Evolutionary conservation across 2,329 filamentous ascomycete genomes (phyloP).

Genomic region (Aspergillus sp.): DNA sequence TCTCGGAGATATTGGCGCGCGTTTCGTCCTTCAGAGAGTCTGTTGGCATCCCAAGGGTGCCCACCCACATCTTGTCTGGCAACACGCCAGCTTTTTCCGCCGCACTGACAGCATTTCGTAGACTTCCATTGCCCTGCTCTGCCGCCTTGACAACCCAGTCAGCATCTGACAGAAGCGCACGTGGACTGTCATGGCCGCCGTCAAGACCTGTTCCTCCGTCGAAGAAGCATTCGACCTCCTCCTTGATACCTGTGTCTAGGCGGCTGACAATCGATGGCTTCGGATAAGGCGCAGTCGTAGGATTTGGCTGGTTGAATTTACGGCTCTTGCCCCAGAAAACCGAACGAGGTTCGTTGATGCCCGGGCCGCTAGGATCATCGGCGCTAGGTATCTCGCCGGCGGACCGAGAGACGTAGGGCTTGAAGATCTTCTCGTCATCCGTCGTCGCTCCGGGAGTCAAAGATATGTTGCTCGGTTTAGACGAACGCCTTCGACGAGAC

Average conservation of each 20-base stretch:
- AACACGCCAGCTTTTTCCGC: conserved; percentile 60
- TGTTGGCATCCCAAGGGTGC: conserved; percentile 86
- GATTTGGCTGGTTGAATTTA: conserved; percentile 68
- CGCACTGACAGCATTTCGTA: conserved; percentile 80
- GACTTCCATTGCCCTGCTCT: conserved; percentile 82
- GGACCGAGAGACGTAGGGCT: conserved; percentile 20
- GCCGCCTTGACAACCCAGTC: conserved; percentile 75
- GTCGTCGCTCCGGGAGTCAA: conserved; percentile 33
- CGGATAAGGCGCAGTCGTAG: conserved; percentile 64
- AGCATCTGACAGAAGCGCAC: conserved; percentile 56
- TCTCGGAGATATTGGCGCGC: conserved; percentile 73
- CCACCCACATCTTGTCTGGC: conserved; percentile 73
- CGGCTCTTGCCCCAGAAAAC: conserved; percentile 64
- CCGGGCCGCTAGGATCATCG: conserved; percentile 23
- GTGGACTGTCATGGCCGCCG: conserved; percentile 51
- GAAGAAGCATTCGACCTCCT: conserved; percentile 13
- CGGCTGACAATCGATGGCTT: conserved; percentile 62
- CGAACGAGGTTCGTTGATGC: conserved; percentile 59
- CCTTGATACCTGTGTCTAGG: conserved; percentile 10
- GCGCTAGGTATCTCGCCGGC: conserved; percentile 20
- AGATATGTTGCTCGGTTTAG: conserved; percentile 15
- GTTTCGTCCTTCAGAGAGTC: conserved; percentile 69
- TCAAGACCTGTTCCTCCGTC: conserved; percentile 12
- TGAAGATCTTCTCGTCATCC: conserved; percentile 34
- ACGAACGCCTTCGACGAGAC: conserved; percentile 9